phyloP scores from a whole-genome alignment of 2,329 filamentous ascomycete genomes.

The Lasiodiplodia gonubiensis region DNA sequence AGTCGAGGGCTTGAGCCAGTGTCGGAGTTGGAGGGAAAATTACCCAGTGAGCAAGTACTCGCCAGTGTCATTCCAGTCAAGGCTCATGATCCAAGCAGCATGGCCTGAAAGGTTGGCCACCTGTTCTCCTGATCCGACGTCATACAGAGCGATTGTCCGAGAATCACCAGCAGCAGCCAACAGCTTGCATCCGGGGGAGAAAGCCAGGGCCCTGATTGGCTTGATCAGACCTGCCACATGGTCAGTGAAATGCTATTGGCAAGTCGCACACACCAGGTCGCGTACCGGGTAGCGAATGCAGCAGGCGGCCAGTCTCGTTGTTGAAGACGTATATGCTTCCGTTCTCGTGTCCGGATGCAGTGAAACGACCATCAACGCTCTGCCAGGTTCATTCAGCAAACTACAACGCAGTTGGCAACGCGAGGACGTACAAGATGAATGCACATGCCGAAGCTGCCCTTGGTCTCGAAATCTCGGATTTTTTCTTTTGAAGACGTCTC shows the following conservation, averaged over 20 bases:
- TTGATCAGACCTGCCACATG: slow-evolving; percentile 74
- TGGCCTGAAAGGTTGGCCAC: slow-evolving; percentile 83
- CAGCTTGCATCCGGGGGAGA: slow-evolving; percentile 83
- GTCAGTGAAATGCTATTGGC: neutral
- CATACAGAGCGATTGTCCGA: slow-evolving; percentile 86
- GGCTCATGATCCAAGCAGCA: slow-evolving; percentile 83
- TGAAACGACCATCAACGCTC: slow-evolving; percentile 78
- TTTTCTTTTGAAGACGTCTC: slow-evolving; percentile 65
- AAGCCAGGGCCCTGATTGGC: slow-evolving; percentile 82
- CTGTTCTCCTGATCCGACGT: slow-evolving; percentile 90
- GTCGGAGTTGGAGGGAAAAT: slow-evolving; percentile 33
- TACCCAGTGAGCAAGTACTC: slow-evolving; percentile 86
- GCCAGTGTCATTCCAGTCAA: slow-evolving; percentile 93
- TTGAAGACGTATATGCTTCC: slow-evolving; percentile 94
- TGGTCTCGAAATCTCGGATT: slow-evolving; percentile 86
- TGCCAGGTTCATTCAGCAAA: slow-evolving; percentile 35
- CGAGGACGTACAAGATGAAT: slow-evolving; percentile 72
- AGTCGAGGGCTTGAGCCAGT: neutral
- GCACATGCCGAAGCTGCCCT: slow-evolving; percentile 88
- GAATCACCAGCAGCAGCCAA: slow-evolving; percentile 91
- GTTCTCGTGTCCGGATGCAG: slow-evolving; percentile 90
- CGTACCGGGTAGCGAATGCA: slow-evolving; percentile 70
- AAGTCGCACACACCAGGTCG: neutral
- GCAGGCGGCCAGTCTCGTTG: slow-evolving; percentile 83
- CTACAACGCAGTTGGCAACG: neutral